phyloP scores from a whole-genome alignment of 768 basidiomycete genomes.

The Amanita pallidorosea region DNA sequence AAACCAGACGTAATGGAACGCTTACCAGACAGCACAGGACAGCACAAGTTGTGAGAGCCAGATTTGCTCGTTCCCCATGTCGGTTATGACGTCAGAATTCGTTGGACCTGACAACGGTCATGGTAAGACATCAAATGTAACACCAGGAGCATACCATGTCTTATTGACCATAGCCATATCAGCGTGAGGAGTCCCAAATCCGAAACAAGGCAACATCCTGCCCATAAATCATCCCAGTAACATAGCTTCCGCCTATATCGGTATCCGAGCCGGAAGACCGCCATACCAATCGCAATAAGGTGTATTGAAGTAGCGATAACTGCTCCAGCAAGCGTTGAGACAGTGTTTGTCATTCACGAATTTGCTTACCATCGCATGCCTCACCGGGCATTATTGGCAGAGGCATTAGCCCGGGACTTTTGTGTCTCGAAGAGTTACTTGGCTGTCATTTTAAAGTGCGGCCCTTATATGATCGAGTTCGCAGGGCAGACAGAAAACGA shows the following conservation, averaged over 20 bases:
- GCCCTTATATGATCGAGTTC: too few species aligned
- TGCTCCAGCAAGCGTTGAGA: neutral
- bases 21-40: slow-evolving; percentile 1
- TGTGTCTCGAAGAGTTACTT: neutral
- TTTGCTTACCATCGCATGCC: neutral
- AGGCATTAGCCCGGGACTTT: neutral
- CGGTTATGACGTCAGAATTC: too few species aligned
- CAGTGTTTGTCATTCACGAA: neutral
- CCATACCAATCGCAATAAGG: slow-evolving; percentile 8
- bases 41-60: slow-evolving; percentile 1
- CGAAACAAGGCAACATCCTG: slow-evolving; percentile 8
- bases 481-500: neutral
- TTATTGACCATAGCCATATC: slow-evolving; percentile 8
- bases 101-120: neutral
- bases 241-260: slow-evolving; percentile 8
- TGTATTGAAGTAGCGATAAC: slow-evolving; percentile 9
- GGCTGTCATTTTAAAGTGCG: neutral
- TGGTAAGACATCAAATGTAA: neutral
- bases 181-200: slow-evolving; percentile 7
- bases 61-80: neutral
- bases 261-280: slow-evolving; percentile 10
- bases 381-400: neutral
- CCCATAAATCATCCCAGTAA: slow-evolving; percentile 17
- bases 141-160: slow-evolving; percentile 2
- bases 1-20: neutral